These are phyloP conservation scores for Penicillium desertorum DNA, from an alignment of 495 filamentous ascomycete genomes.

Conservation along the genomic window DNA sequence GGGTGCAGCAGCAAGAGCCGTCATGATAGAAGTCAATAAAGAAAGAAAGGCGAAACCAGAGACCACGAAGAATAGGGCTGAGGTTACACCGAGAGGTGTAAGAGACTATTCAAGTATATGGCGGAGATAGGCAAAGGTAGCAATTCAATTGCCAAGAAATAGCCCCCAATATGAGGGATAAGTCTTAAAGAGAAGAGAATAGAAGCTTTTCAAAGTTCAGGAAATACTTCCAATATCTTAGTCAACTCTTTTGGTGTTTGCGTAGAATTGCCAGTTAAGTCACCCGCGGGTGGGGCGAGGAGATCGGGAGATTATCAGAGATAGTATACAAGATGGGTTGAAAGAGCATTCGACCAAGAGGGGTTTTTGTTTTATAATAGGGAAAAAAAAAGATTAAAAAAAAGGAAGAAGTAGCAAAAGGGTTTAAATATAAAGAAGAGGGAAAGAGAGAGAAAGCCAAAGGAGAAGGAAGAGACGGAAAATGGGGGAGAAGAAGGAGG, in stretches of 20 bases:
- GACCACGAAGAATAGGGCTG: neutral
- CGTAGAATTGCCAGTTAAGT: conserved; percentile 8
- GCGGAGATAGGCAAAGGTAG: neutral
- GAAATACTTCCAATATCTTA: neutral
- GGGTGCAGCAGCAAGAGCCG: conserved; percentile 42
- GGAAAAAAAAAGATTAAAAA: neutral
- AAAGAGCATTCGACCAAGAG: neutral
- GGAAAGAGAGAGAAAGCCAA: conserved; percentile 9
- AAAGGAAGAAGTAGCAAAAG: neutral
- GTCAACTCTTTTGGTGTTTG: neutral
- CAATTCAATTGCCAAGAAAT: neutral
- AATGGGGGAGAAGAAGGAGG: conserved; percentile 12
- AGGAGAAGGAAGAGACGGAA: conserved; percentile 4
- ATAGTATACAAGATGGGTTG: conserved; percentile 1
- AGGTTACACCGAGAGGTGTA: conserved; percentile 1
- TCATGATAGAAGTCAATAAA: conserved; percentile 31
- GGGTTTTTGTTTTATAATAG: neutral
- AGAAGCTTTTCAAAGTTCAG: neutral
- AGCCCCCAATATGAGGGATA: neutral
- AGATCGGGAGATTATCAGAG: conserved; percentile 13
- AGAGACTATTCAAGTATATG: neutral
- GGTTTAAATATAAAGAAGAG: conserved; percentile 13
- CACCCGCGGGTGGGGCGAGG: conserved; percentile 11
- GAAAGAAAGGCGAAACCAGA: neutral
- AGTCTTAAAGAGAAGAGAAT: neutral